Evolutionary conservation across 805 yeast species (phyloP), one percentile per base, ranked within the genome.

Genomic region (Candida silvicultrix): DNA sequence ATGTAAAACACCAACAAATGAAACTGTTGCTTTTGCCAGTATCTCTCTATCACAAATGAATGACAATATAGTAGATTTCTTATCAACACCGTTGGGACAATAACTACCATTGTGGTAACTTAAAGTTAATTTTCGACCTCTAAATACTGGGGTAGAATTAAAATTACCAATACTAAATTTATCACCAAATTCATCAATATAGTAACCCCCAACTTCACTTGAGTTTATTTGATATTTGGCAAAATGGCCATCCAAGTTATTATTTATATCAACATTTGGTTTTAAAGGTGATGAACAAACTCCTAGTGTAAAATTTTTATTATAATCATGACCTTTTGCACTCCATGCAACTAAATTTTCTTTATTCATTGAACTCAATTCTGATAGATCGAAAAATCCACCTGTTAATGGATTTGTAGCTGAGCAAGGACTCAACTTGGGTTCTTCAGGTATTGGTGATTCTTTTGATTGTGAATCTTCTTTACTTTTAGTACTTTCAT

Each of bases 1-100:
- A 60, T 87, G 77, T 38, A 78, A 58, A 7, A 80, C 79, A 2
- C 94, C 94, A 29, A 89, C 74, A 60, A 74, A 88, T 16, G 85
- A 74, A 1, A 88, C 69, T 32, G 78, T 70, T 0, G 90, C 94
- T 49, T 77, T 77, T 6, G 77, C 65, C 59, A 77, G 63, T 57
- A 85, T 77, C 43, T 85, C 92, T 49, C 86, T 73, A 63, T 88
- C 96, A 64, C 97, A 89, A 14, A 82, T 75, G 52, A 89, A 85
- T 20, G 86, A 75, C 41, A 89, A 59, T 3, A 86, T 62, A 0
- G 95, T 77, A 3, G 89, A 79, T 56, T 76, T 83, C 42, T 79
- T 69, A 34, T 70, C 74, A 42, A 71, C 64, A 0, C 85, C 83
- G 47, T 74, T 70, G 19, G 75, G 67, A 65, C 89, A 80, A 56